Base-by-base conservation (phyloP, 176 grass and related monocot species). In the Bolboschoenus planiculmis region DNA sequence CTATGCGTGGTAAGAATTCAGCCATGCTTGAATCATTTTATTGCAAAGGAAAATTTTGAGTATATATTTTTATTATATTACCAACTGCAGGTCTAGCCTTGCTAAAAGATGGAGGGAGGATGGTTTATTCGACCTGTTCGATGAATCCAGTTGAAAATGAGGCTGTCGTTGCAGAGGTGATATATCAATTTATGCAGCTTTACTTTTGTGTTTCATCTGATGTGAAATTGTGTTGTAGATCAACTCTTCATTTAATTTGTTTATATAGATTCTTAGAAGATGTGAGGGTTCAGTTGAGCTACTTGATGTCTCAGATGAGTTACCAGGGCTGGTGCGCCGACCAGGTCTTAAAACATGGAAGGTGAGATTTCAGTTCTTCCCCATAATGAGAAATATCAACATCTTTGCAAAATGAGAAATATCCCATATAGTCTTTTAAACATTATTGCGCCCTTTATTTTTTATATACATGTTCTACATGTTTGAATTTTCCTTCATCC, bases 81-180 rank as follows among this genome's bases (percentile, higher is more conserved):
- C 34, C 13, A 63, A n/a, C 51, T 91, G 83, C 90, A 98, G 96
- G 96, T 78, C 86, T 98, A 61, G 65, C 56, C 43, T 89, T 93
- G 87, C 89, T 98, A 91, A 93, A 98, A 93, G 87, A 91, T 50
- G 89, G 84, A 30, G 92, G 96, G 78, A 90, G 92, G 78, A 98
- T 98, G 86, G 92, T 98, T 78, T 98, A 98, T 85, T 98, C 96
- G 44, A 98, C 96, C 42, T 98, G 96, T 71, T 95, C 96, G 78
- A 88, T 98, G 96, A 98, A 98, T 87, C 96, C 96, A 46, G 86
- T 95, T 88, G 96, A 95, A 89, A 95, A 98, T 87, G 96, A 98
- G 89, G 96, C 92, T 80, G 96, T 95, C 86, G 90, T 98, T 50
- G 89, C 84, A 11, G 92, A 98, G 89, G 96, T 98, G 75, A 58